Conservation (phyloP, 2,329 filamentous ascomycete species). For the Botrytis elliptica region DNA sequence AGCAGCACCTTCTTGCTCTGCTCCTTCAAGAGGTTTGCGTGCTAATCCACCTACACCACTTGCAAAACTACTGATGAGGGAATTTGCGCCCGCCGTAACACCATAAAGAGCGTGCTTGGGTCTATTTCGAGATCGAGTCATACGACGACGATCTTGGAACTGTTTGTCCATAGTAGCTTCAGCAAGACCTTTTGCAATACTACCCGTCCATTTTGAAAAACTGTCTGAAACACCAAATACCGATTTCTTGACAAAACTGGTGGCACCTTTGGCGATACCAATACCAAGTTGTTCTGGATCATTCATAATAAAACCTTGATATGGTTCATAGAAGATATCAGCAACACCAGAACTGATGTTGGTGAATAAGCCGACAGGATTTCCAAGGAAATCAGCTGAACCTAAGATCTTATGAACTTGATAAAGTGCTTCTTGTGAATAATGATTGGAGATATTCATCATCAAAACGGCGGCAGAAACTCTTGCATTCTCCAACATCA, state of each 20-base stretch:
- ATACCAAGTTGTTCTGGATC: slow-evolving; percentile 95
- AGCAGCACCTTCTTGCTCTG: slow-evolving; percentile 88
- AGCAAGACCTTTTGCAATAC: slow-evolving; percentile 92
- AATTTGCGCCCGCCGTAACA: slow-evolving; percentile 92
- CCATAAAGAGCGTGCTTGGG: slow-evolving; percentile 97
- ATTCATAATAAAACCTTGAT: slow-evolving; percentile 87
- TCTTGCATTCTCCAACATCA: slow-evolving; percentile 92
- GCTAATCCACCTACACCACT: slow-evolving; percentile 92
- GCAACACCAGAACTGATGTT: slow-evolving; percentile 96
- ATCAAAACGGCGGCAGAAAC: slow-evolving; percentile 82
- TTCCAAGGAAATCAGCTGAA: slow-evolving; percentile 95
- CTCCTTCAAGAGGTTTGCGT: slow-evolving; percentile 89
- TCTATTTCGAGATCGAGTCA: slow-evolving; percentile 86
- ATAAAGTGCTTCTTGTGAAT: slow-evolving; percentile 92
- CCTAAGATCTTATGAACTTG: slow-evolving; percentile 97
- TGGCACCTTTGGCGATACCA: slow-evolving; percentile 93
- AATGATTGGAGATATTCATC: slow-evolving; percentile 87
- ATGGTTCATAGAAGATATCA: slow-evolving; percentile 99
- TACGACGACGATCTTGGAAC: slow-evolving; percentile 93
- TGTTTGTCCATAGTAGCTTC: slow-evolving; percentile 97
- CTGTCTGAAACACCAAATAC: slow-evolving; percentile 97
- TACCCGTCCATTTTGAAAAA: slow-evolving; percentile 96
- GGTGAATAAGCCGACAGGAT: slow-evolving; percentile 96
- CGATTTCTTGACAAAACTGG: slow-evolving; percentile 97
- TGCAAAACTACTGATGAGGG: slow-evolving; percentile 86